Base-by-base conservation (phyloP, 306 rosid genomes). In the Sicyos baderoa region DNA sequence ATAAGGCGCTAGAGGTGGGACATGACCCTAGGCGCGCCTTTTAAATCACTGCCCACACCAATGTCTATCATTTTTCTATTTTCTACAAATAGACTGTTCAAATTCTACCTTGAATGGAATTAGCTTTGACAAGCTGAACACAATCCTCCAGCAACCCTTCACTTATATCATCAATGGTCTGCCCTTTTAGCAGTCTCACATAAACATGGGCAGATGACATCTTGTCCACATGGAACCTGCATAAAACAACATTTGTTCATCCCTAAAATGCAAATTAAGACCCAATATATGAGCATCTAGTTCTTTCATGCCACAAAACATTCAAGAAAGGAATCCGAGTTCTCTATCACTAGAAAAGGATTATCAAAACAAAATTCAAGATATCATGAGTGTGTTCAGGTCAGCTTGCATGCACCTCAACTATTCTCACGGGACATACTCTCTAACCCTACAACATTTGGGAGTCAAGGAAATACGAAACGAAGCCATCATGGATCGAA, bases 161-260 rank as follows among this genome's bases (percentile, higher is more conserved):
- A 51, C 89, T 92, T 52, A 89, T 86, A 77, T 78, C 87, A 79
- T 92, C 98, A 75, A 92, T 82, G 69, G 93, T 83, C 87, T 89
- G 98, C 47, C 98, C 96, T 71, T 50, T 89, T 53, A 86, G 98
- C 79, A 92, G 84, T 77, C 98, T 85, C 13, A 92, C 79, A 83
- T 92, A 92, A 40, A 92, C 98, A 83, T 92, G 98, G 49, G 98
- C 98, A 8, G 98, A 92, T 47, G 98, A 92, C 96, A 92, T 92
- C 74, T 92, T 92, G 75, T 92, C 98, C 58, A 92, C 98, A 72
- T 92, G 98, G 74, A 92, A 92, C 98, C 98, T 92, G 74, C 66
- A 79, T 54, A 14, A 60, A 42, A 64, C 66, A 79, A 18, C 76
- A 25, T 44, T 19, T 19, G 54, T 10, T 18, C 16, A 16, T 66